A percentile compares a stretch with the other conserved stretches of the same genome.
phyloP scores from a whole-genome alignment of 352 stramenopile genomes.

The Phytophthora brassicae region DNA sequence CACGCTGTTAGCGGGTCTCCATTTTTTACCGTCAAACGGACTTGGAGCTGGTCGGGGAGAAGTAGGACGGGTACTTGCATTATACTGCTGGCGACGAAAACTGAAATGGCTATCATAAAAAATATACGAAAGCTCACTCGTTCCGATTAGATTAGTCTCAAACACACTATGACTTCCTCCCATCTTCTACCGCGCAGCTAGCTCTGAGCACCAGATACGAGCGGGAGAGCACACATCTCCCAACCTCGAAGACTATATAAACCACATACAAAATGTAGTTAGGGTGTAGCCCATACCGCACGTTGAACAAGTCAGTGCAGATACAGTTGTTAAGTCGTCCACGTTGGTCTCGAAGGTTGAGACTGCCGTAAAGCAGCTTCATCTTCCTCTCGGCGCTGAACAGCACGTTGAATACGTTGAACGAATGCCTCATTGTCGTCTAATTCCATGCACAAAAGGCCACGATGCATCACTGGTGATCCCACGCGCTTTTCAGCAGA shows the following conservation, averaged over 20 bases:
- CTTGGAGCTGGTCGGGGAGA: neutral
- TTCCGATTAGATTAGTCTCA: too few relatives aligned
- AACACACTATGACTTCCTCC: too few relatives aligned
- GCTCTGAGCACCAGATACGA: too few relatives aligned
- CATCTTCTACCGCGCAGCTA: too few relatives aligned
- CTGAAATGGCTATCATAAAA: neutral
- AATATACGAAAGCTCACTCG: too few relatives aligned
- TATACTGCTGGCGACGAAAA: neutral
- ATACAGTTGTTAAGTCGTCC: constrained; percentile 29
- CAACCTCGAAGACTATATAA: too few relatives aligned
- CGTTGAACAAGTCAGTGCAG: too few relatives aligned
- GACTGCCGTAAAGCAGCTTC: constrained; percentile 63
- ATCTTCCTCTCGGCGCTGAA: constrained; percentile 53
- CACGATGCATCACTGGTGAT: constrained; percentile 59
- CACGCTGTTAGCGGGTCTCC: neutral
- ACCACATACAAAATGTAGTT: too few relatives aligned
- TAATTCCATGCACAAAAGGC: constrained; percentile 64
- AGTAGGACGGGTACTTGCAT: neutral
- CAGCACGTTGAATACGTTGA: constrained; percentile 38
- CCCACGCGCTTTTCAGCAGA: constrained; percentile 72
- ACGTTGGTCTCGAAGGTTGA: constrained; percentile 78
- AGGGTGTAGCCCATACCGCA: too few relatives aligned
- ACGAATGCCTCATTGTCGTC: constrained; percentile 55
- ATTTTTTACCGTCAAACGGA: neutral
- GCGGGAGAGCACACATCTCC: too few relatives aligned